Conservation (phyloP, 1,284 basidiomycete genomes). For the Trichosporon coremiiforme region DNA sequence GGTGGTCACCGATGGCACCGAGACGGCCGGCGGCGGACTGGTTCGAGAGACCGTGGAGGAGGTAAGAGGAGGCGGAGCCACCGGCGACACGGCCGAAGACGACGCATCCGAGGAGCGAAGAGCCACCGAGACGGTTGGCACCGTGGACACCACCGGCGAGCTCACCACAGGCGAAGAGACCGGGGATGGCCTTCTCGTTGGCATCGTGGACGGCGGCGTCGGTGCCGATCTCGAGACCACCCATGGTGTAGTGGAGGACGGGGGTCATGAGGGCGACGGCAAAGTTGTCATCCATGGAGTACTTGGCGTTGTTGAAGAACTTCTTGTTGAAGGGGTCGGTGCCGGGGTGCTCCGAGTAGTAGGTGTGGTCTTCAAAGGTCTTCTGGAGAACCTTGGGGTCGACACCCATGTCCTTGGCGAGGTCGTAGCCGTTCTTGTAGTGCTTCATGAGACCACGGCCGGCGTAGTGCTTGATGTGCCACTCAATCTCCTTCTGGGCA, state of each 20-base stretch:
- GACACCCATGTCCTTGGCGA: constrained; percentile 93
- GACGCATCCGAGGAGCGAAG: constrained; percentile 84
- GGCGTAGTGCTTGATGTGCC: constrained; percentile 97
- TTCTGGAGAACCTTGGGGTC: constrained; percentile 75
- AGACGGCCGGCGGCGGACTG: constrained; percentile 71
- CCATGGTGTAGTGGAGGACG: constrained; percentile 96
- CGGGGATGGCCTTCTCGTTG: constrained; percentile 74
- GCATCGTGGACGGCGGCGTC: constrained; percentile 79
- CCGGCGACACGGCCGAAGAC: constrained; percentile 95
- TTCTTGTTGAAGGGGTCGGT: constrained; percentile 96
- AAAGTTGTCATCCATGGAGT: constrained; percentile 84
- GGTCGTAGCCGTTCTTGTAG: constrained; percentile 79
- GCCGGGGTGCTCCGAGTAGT: constrained; percentile 71
- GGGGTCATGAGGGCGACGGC: constrained; percentile 91
- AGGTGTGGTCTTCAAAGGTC: constrained; percentile 91
- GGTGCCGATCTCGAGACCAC: constrained; percentile 90
- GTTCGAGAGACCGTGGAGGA: constrained; percentile 58
- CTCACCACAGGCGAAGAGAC: constrained; percentile 92
- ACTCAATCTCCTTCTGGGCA: constrained; percentile 93
- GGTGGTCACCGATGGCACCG: constrained; percentile 76
- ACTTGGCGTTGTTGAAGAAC: constrained; percentile 86
- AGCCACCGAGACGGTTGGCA: constrained; percentile 91
- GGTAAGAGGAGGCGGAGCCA: constrained; percentile 72
- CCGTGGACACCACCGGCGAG: constrained; percentile 98
- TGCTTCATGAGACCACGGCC: constrained; percentile 97